Evolutionary conservation across 2,329 filamentous ascomycete genomes (phyloP), one percentile per base, ranked within the genome.

Genomic region (Sclerotinia glacialis): DNA sequence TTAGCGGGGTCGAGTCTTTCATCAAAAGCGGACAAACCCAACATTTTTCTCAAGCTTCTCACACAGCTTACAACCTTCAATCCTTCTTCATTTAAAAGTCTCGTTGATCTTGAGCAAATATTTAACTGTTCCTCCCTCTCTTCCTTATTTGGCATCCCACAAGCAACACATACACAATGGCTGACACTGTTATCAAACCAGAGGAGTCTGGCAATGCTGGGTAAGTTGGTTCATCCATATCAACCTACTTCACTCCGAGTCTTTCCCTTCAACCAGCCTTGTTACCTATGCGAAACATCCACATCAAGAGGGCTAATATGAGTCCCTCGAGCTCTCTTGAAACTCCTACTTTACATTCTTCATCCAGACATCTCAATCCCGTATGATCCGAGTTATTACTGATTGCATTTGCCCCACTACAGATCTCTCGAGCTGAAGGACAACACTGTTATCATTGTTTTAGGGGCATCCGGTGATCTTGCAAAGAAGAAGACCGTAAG

Each of bases 401-500:
- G 53, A 66, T 68, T 72, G 66, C 18, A 23, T 16, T 50, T 69
- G 67, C 67, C 72, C 72, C 67, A 73, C 79, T 63, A 53, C 47
- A 96, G 92, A 78, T 88, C 87, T 76, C 85, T 96, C 80, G 95
- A 99, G 87, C 89, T 99, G 77, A 99, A 97, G 85, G 92, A 98
- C 78, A 96, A 99, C 85, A 99, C 95, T 72, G 87, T 93, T 78
- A 96, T 99, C 76, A 86, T 99, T 76, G 95, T 99, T 75, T 89
- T 99, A 73, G 95, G 95, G 76, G 95, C 95, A 72, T 99, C 95
- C 64, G 95, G 95, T 76, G 95, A 99, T 84, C 83, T 99, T 73
- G 95, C 95, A 62, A 99, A 99, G 86, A 99, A 99, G 89, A 99
- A 99, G 89, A 99, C 95, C 55, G 93, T 96, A 87, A 78, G 70